Base-by-base conservation (phyloP, 2,329 filamentous ascomycete species). In the Paecilomyces formosus region DNA sequence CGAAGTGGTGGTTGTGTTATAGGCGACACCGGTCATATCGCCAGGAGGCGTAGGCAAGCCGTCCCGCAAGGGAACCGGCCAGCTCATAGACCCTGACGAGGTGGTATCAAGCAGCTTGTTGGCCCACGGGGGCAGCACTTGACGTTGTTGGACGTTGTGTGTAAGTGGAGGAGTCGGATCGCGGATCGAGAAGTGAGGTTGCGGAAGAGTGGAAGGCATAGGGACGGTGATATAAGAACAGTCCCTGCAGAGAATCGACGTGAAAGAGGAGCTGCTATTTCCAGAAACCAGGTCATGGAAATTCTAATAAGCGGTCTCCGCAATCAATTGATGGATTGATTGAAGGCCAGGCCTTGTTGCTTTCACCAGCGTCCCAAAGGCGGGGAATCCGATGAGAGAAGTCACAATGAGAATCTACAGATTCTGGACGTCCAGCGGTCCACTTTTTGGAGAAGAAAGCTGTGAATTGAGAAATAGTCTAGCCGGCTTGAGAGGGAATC, bases 1-100 rank as follows among this genome's bases (percentile, higher is more conserved):
- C 52, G 70, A 60, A 18, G 68, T 54, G 15, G 68, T 65, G 28
- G 72, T 61, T 30, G 65, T 66, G 60, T 71, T 74, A 59, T 74
- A 73, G 30, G 74, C 67, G 54, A 76, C 64, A n/a, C 74, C 72
- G 55, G 68, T 73, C 74, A 76, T 76, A 55, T 76, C 74, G 71
- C 63, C 65, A 39, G 74, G 74, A 58, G 74, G 74, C 26, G 74
- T 76, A 22, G 72, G 74, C 39, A 76, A 65, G 64, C 74, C 74
- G 73, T 72, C 72, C 67, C 72, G 64, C 55, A 73, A 70, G 55
- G 73, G 69, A 70, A 68, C 70, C 62, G 70, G 70, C 70, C 70
- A 73, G 59, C 65, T 64, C 39, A 66, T 60, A 54, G 62, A 52
- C 53, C 66, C 63, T 56, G 57, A 56, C 54, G 57, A 56, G 61